Percentiles rank a stretch among this genome's conserved stretches.
These are phyloP conservation scores for Mentha longifolia DNA, from an alignment of 257 asterid species.

Conservation along the genomic window DNA sequence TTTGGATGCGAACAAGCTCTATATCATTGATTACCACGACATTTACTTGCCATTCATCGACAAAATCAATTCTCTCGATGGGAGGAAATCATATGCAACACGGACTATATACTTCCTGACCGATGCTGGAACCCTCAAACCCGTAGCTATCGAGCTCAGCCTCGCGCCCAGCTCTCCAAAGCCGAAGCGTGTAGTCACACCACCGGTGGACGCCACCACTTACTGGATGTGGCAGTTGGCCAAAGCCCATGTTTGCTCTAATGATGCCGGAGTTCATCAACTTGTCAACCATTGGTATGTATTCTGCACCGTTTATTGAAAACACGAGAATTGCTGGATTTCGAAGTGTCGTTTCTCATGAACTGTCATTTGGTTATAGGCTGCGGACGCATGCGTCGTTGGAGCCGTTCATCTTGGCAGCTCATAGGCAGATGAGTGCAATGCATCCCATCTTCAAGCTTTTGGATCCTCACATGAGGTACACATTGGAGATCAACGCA, in stretches of 20 bases:
- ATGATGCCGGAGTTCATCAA: constrained; percentile 99
- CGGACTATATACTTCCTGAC: constrained; percentile 81
- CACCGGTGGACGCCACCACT: constrained; percentile 73
- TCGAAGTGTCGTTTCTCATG: background rate
- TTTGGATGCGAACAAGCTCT: constrained; percentile 69
- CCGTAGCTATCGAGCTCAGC: constrained; percentile 86
- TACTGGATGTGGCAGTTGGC: constrained; percentile 93
- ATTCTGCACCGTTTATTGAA: no score
- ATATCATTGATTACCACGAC: constrained; percentile 82
- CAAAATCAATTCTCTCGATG: constrained; percentile 80
- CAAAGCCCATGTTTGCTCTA: constrained; percentile 90
- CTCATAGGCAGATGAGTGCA: constrained; percentile 93
- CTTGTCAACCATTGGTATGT: constrained; percentile 94
- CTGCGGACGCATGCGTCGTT: constrained; percentile 84
- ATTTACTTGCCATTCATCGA: constrained; percentile 83
- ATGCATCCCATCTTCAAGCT: constrained; percentile 95
- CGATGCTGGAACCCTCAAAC: constrained; percentile 76
- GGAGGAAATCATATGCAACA: constrained; percentile 87
- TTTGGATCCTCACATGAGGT: constrained; percentile 97
- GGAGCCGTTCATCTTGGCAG: constrained; percentile 93
- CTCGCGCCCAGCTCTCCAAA: constrained; percentile 62
- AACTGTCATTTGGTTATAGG: constrained; percentile 44
- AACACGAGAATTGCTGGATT: background rate
- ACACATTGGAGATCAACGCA: constrained; percentile 87
- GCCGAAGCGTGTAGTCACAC: constrained; percentile 74